These are phyloP conservation scores for Shiraia sp. DNA, from an alignment of 2,329 filamentous ascomycete genomes.

Conservation along the genomic window DNA sequence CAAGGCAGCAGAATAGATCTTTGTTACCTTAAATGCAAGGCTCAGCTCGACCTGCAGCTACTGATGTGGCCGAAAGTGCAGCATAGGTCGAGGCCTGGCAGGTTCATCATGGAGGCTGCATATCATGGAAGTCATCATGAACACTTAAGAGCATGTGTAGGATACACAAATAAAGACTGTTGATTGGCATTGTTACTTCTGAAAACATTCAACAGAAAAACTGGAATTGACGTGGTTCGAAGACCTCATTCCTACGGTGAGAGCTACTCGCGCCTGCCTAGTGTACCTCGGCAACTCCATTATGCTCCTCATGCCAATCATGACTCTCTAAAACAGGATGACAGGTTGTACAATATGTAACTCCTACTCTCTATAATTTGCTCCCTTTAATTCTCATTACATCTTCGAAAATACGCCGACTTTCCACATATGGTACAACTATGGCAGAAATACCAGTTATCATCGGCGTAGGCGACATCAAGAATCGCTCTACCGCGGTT, in stretches of 20 bases:
- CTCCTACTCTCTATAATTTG: background rate
- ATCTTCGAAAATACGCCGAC: too few relatives aligned
- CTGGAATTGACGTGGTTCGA: background rate
- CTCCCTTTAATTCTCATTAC: background rate
- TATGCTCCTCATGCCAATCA: constrained; percentile 8
- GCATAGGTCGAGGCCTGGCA: too few relatives aligned
- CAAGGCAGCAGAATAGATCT: too few relatives aligned
- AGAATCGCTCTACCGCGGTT: constrained; percentile 58
- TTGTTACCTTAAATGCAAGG: too few relatives aligned
- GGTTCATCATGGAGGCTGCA: too few relatives aligned
- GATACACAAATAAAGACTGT: too few relatives aligned
- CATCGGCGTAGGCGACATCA: constrained; percentile 65
- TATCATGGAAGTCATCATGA: background rate
- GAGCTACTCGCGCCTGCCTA: too few relatives aligned
- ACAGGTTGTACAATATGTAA: constrained; percentile 4
- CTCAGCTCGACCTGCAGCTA: too few relatives aligned
- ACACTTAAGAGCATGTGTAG: too few relatives aligned
- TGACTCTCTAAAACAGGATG: constrained; percentile 11
- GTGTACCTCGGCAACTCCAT: constrained; percentile 8
- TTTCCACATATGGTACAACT: background rate
- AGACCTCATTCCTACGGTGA: background rate
- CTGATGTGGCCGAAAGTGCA: too few relatives aligned
- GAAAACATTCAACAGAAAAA: too few relatives aligned
- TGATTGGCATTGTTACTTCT: too few relatives aligned
- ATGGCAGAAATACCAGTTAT: constrained; percentile 54